phyloP scores from a whole-genome alignment of 2,329 filamentous ascomycete species.

The Claviceps spartinae region DNA sequence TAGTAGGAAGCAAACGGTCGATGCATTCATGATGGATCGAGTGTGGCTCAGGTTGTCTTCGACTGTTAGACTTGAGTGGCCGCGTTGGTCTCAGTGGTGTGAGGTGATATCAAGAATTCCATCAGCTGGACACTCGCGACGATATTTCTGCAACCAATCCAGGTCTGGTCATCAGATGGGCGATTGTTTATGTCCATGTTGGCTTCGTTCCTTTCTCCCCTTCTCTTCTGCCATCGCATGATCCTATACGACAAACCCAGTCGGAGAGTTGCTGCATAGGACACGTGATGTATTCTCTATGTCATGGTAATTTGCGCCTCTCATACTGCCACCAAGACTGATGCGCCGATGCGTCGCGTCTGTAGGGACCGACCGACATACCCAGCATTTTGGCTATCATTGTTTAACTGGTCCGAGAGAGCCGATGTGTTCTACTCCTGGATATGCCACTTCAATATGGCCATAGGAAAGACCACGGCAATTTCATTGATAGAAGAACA shows the following conservation, averaged over 20 bases:
- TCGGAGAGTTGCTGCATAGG: constrained; percentile 3
- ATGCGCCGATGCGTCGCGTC: constrained; percentile 1
- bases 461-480: constrained; percentile 3
- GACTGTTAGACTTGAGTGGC: background rate
- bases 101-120: constrained; percentile 2
- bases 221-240: constrained; percentile 1
- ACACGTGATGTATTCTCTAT: constrained; percentile 7
- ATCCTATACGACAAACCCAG: constrained; percentile 3
- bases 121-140: constrained; percentile 1
- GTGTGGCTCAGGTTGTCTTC: background rate
- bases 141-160: constrained; percentile 1
- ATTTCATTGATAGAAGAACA: constrained; percentile 4
- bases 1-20: background rate
- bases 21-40: background rate
- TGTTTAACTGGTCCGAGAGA: constrained; percentile 1
- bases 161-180: background rate
- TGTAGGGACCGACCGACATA: background rate
- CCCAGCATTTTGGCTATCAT: background rate
- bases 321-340: background rate
- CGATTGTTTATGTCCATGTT: constrained; percentile 2
- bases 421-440: background rate
- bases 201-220: background rate
- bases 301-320: constrained; percentile 2
- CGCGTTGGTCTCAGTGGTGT: background rate
- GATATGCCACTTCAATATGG: constrained; percentile 1